Conservation (phyloP, 169 alveolate species). For the Miamiensis avidus region DNA sequence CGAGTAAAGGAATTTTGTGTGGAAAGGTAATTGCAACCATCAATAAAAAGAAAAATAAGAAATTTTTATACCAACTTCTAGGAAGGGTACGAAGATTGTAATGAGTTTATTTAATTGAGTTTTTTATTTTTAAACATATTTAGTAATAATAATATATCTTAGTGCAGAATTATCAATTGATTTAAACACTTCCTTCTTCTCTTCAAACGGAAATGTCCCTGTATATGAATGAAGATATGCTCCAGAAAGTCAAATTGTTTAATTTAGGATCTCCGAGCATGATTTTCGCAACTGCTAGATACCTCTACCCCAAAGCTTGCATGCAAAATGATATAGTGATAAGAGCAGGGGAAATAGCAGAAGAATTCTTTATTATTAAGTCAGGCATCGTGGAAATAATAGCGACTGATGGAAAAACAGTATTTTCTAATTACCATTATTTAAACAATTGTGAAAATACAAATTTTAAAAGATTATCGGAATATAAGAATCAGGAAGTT, state of each 20-base stretch:
- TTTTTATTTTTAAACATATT: no score
- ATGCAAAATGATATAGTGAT: constrained; percentile 35
- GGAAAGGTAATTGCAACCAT: background rate
- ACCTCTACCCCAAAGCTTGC: constrained; percentile 37
- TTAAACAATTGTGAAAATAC: no score
- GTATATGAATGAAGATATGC: constrained; percentile 37
- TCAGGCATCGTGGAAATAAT: constrained; percentile 44
- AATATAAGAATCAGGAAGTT: constrained; percentile 46
- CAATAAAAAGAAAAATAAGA: background rate
- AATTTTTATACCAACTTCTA: background rate
- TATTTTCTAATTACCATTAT: no score
- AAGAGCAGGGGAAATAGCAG: constrained; percentile 49
- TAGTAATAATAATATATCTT: no score
- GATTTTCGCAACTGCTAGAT: constrained; percentile 29
- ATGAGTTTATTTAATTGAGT: background rate
- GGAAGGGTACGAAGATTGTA: background rate
- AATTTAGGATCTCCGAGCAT: constrained; percentile 50
- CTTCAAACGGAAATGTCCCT: constrained; percentile 46
- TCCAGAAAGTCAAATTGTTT: constrained; percentile 46
- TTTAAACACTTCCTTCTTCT: constrained; percentile 45
- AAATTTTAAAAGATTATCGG: no score
- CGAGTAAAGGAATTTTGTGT: background rate
- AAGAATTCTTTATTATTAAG: constrained; percentile 48
- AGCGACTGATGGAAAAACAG: constrained; percentile 51
- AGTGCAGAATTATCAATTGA: constrained; percentile 1